A percentile compares a stretch with the other conserved stretches of the same genome.
Conservation (phyloP, 768 basidiomycete species). For the Podaxis sp. region DNA sequence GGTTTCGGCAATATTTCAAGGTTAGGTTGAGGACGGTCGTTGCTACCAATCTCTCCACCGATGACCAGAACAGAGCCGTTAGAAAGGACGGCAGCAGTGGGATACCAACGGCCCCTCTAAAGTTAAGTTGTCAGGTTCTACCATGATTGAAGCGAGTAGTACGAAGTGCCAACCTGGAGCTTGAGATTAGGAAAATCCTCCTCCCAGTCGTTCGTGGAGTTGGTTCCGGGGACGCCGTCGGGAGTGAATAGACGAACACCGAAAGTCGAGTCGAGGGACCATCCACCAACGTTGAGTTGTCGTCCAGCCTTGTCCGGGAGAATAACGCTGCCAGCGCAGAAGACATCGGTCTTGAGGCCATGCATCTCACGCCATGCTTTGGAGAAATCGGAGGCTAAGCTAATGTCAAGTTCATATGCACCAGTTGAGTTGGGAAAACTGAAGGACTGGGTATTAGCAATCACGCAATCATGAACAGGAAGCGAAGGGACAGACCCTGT, state of each 20-base stretch:
- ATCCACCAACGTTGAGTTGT: constrained; percentile 64
- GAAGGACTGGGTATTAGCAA: background rate
- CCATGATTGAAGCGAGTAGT: background rate
- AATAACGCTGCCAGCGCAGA: constrained; percentile 73
- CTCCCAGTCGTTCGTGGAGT: constrained; percentile 79
- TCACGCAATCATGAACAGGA: background rate
- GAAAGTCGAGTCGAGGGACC: constrained; percentile 71
- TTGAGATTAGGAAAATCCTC: constrained; percentile 58
- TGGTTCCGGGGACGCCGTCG: constrained; percentile 63
- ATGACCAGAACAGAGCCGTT: constrained; percentile 76
- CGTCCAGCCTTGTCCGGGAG: constrained; percentile 74
- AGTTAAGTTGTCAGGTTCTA: background rate
- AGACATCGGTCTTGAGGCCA: constrained; percentile 67
- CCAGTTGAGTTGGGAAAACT: constrained; percentile 68
- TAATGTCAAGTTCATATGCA: constrained; percentile 75
- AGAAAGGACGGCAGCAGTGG: constrained; percentile 62
- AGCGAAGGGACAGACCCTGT: constrained; percentile 43
- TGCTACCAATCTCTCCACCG: constrained; percentile 74
- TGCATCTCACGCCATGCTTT: constrained; percentile 78
- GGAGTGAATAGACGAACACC: constrained; percentile 76
- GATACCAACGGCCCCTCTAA: constrained; percentile 72
- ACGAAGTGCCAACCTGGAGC: constrained; percentile 51
- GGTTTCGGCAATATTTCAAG: constrained; percentile 73
- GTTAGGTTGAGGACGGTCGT: constrained; percentile 63
- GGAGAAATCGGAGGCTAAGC: constrained; percentile 45